Conservation (phyloP, 2,329 filamentous ascomycete genomes). For the Cyphellophora attinorum region DNA sequence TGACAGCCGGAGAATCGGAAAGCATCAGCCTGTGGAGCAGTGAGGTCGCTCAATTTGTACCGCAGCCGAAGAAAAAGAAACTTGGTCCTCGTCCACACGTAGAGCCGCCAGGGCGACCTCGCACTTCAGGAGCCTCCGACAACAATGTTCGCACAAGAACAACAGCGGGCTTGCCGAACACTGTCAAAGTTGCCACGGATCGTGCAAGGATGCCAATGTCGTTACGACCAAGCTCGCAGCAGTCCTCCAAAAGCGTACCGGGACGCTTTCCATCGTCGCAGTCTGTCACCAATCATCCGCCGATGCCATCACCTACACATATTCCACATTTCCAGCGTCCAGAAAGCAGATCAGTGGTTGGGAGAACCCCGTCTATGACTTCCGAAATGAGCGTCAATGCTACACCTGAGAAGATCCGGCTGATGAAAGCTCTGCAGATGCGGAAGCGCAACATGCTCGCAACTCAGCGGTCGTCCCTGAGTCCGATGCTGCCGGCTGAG, state of each 20-base stretch:
- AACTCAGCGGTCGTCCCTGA: constrained; percentile 18
- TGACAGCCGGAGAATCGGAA: constrained; percentile 35
- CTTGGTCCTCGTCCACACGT: constrained; percentile 74
- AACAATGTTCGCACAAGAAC: constrained; percentile 48
- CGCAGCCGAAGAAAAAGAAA: constrained; percentile 62
- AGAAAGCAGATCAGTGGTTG: constrained; percentile 10
- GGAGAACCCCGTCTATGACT: constrained; percentile 10
- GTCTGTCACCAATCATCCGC: constrained; percentile 7
- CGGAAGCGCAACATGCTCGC: constrained; percentile 64
- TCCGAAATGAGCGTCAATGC: constrained; percentile 28
- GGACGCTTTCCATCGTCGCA: constrained; percentile 15
- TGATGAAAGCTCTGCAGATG: constrained; percentile 90
- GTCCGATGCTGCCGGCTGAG: background rate
- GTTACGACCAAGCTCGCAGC: constrained; percentile 35
- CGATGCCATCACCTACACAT: constrained; percentile 13
- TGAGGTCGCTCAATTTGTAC: constrained; percentile 28
- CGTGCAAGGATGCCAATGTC: constrained; percentile 20
- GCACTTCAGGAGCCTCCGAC: constrained; percentile 42
- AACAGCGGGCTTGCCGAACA: constrained; percentile 68
- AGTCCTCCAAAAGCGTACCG: constrained; percentile 34
- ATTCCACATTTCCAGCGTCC: constrained; percentile 9
- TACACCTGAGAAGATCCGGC: constrained; percentile 80
- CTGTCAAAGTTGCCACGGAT: constrained; percentile 62
- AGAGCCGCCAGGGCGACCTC: constrained; percentile 49
- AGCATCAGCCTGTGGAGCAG: constrained; percentile 29